Evolutionary conservation across 2,329 filamentous ascomycete species (phyloP).

Genomic region (Pezicula neosporulosa): DNA sequence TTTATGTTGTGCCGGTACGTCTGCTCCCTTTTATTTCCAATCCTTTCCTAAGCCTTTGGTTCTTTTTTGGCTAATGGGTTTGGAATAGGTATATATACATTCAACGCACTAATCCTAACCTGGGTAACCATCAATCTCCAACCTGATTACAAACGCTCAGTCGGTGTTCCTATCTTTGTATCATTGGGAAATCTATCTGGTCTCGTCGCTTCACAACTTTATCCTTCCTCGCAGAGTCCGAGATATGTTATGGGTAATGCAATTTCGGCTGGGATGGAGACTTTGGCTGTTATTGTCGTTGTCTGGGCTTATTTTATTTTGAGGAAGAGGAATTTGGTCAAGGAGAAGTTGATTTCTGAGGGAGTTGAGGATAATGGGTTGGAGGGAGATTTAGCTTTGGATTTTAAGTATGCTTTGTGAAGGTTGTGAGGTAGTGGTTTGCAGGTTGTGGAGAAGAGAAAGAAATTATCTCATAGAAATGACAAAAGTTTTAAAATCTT

Average conservation of each 20-base stretch:
- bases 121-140: conserved; percentile 32
- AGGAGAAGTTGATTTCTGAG: conserved; percentile 24
- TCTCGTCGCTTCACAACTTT: conserved; percentile 30
- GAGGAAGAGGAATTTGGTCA: conserved; percentile 22
- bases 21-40: background rate
- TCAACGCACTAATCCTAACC: conserved; percentile 21
- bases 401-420: conserved; percentile 24
- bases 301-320: conserved; percentile 24
- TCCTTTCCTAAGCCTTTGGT: too few species aligned
- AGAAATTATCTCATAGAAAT: too few species aligned
- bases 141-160: conserved; percentile 30
- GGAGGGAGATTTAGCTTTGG: conserved; percentile 22
- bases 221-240: conserved; percentile 27
- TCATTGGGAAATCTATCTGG: conserved; percentile 28
- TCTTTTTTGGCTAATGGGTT: conserved; percentile 1
- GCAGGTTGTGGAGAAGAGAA: too few species aligned
- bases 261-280: conserved; percentile 21
- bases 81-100: conserved; percentile 20
- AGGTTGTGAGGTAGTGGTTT: background rate
- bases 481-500: too few species aligned
- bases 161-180: conserved; percentile 27
- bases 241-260: conserved; percentile 27
- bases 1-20: conserved; percentile 16
- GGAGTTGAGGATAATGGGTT: conserved; percentile 23
- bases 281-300: conserved; percentile 21